Percentiles rank a stretch among this genome's conserved stretches.
These are phyloP conservation scores for Aureobasidium sp. DNA, from an alignment of 2,329 filamentous ascomycete species.

Conservation along the genomic window DNA sequence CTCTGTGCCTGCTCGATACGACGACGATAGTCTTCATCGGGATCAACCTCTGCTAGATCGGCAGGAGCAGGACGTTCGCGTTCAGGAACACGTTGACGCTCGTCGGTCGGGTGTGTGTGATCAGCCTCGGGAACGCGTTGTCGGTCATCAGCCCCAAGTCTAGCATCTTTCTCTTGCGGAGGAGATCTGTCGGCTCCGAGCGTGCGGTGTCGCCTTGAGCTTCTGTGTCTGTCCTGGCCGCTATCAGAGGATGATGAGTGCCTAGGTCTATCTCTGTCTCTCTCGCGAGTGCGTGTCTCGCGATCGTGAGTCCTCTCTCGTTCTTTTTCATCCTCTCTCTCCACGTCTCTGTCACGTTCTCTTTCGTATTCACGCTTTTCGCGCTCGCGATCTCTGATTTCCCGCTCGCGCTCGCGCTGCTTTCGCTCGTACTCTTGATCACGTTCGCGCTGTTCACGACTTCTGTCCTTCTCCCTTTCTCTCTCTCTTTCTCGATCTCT, in stretches of 20 bases:
- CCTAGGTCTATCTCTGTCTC: constrained; percentile 22
- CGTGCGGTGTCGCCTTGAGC: constrained; percentile 17
- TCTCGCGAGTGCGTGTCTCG: constrained; percentile 22
- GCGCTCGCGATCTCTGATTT: neutral
- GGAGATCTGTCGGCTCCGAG: constrained; percentile 1
- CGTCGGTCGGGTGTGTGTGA: neutral
- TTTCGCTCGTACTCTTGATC: constrained; percentile 12
- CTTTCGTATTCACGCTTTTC: constrained; percentile 22
- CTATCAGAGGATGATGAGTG: constrained; percentile 17
- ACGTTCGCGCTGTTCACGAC: constrained; percentile 16
- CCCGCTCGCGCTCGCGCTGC: constrained; percentile 13
- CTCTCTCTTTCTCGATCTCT: constrained; percentile 18
- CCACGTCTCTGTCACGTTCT: constrained; percentile 20
- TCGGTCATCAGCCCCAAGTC: constrained; percentile 12
- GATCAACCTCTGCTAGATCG: constrained; percentile 32
- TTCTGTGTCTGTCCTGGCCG: constrained; percentile 1
- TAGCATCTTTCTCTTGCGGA: constrained; percentile 12
- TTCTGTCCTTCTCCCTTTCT: constrained; percentile 18
- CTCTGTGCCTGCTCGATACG: constrained; percentile 35
- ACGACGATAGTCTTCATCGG: constrained; percentile 46
- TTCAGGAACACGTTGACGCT: constrained; percentile 6
- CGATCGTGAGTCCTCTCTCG: constrained; percentile 14
- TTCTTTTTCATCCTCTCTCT: constrained; percentile 23
- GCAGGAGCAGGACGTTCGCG: constrained; percentile 21
- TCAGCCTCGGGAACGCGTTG: constrained; percentile 16